Evolutionary conservation across 805 yeast species (phyloP).

Genomic region (Saccharomycopsis synnaedendra): DNA sequence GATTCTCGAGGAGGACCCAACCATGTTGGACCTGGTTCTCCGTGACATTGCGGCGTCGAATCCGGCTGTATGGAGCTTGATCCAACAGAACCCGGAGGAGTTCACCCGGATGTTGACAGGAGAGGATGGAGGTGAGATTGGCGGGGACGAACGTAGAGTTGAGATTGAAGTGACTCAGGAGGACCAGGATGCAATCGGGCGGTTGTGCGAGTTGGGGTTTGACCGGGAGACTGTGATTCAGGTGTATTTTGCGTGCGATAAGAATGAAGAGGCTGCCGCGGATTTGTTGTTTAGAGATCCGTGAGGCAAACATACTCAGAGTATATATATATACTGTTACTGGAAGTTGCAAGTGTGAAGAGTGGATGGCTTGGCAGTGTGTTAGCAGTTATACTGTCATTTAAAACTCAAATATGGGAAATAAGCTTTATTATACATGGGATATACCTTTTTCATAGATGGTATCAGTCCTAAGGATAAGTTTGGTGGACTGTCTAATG

Average conservation of each 20-base stretch:
- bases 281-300: constrained; percentile 62
- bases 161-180: constrained; percentile 60
- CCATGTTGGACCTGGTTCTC: constrained; percentile 70
- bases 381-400: too few species aligned
- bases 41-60: constrained; percentile 72
- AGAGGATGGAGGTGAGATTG: constrained; percentile 23
- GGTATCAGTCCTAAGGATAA: too few species aligned
- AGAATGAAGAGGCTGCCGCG: constrained; percentile 94
- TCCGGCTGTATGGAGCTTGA: constrained; percentile 75
- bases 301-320: neutral
- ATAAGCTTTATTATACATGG: too few species aligned
- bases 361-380: too few species aligned
- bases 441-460: too few species aligned
- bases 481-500: too few species aligned
- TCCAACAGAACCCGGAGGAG: constrained; percentile 82
- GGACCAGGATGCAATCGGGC: constrained; percentile 80
- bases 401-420: too few species aligned
- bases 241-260: constrained; percentile 96
- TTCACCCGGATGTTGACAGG: constrained; percentile 60
- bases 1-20: constrained; percentile 77
- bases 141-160: constrained; percentile 28
- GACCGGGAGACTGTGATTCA: constrained; percentile 80
- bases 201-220: constrained; percentile 89
- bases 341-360: neutral
- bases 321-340: neutral